Evolutionary conservation across 2,329 filamentous ascomycete genomes (phyloP).

Genomic region (Sporothrix globosa): DNA sequence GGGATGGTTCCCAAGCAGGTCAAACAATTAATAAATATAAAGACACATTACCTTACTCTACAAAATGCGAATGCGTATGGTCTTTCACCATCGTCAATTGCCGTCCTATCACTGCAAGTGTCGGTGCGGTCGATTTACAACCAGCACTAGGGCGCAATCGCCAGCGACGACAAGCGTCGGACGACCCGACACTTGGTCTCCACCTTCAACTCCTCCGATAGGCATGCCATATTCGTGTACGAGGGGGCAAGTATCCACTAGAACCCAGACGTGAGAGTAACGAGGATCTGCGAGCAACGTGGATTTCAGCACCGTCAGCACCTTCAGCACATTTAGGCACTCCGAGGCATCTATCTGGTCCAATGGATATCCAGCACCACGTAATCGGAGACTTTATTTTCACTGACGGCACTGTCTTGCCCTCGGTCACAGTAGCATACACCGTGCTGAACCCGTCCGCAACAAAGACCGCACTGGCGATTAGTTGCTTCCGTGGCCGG

Average conservation of each 20-base stretch:
- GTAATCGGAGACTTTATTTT: constrained; percentile 28
- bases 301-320: no score
- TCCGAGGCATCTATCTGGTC: no score
- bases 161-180: neutral
- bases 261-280: neutral
- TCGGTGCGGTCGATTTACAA: no score
- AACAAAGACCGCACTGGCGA: constrained; percentile 29
- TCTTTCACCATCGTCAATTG: no score
- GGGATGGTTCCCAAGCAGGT: no score
- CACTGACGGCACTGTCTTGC: constrained; percentile 30
- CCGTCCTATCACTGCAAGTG: no score
- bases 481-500: constrained; percentile 35
- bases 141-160: no score
- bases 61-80: no score
- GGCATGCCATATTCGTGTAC: neutral
- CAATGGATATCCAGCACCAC: constrained; percentile 20
- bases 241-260: neutral
- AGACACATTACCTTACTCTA: no score
- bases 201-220: neutral
- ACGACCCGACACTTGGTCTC: neutral
- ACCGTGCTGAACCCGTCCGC: constrained; percentile 22
- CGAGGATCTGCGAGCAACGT: no score
- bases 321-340: no score
- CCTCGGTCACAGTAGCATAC: constrained; percentile 33
- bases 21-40: no score